These are phyloP conservation scores for Didymella segeticola DNA, from an alignment of 2,329 filamentous ascomycete species.

Conservation along the genomic window DNA sequence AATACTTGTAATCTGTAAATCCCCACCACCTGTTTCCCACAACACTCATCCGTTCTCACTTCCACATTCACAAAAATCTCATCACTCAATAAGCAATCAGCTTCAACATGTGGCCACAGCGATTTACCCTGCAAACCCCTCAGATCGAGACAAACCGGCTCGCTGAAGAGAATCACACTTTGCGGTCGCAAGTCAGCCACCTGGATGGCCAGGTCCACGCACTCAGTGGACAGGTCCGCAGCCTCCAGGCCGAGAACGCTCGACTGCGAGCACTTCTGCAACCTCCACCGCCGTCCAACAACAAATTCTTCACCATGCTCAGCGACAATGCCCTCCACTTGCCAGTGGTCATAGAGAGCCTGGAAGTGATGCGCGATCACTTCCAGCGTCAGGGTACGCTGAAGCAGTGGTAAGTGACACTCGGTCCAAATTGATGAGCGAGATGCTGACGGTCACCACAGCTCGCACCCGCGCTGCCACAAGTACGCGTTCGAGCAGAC, in stretches of 20 bases:
- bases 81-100: not conserved
- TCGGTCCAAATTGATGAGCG: too few relatives aligned
- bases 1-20: not conserved
- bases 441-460: not conserved
- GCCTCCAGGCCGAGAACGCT: not conserved
- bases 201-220: not conserved
- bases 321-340: not conserved
- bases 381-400: not conserved
- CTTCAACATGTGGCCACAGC: not conserved
- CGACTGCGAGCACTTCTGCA: not conserved
- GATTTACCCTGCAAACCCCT: not conserved
- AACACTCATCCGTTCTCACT: not conserved
- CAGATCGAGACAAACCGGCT: not conserved
- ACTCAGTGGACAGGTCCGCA: not conserved
- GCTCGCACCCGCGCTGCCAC: not conserved
- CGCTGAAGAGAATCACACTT: not conserved
- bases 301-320: not conserved
- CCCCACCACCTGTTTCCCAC: not conserved
- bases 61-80: not conserved
- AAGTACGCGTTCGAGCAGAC: not conserved
- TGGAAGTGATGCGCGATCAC: not conserved
- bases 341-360: not conserved
- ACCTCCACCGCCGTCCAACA: not conserved
- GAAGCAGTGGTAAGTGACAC: not conserved
- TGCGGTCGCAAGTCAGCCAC: not conserved